Evolutionary conservation across 2,329 filamentous ascomycete species (phyloP).

Genomic region (Colletotrichum camelliae): DNA sequence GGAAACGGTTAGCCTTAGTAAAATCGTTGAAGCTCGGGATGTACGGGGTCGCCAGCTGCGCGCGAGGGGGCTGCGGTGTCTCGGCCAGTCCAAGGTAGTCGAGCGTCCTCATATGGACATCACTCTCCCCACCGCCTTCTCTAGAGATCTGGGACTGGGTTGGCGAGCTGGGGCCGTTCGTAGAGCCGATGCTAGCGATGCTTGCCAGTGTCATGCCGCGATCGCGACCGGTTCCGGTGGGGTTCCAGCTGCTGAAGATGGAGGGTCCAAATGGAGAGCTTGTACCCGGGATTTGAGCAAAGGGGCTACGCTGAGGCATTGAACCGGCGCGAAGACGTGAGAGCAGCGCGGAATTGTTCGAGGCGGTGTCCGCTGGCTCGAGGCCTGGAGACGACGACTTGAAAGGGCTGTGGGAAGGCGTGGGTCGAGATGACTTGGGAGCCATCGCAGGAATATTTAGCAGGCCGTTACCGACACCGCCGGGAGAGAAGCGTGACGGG

Average conservation of each 20-base stretch:
- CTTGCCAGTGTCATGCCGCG: constrained; percentile 84
- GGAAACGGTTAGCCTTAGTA: constrained; percentile 84
- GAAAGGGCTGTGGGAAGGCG: constrained; percentile 87
- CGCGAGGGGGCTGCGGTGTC: constrained; percentile 81
- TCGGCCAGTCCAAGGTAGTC: constrained; percentile 96
- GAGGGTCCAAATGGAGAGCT: constrained; percentile 83
- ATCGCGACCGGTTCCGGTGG: constrained; percentile 69
- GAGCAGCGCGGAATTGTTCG: constrained; percentile 73
- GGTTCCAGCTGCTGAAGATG: constrained; percentile 83
- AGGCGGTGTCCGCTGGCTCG: constrained; percentile 48
- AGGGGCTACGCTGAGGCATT: constrained; percentile 86
- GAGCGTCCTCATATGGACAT: constrained; percentile 87
- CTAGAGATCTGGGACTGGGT: constrained; percentile 85
- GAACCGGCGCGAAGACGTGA: constrained; percentile 90
- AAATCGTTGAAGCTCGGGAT: constrained; percentile 74
- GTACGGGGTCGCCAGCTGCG: constrained; percentile 76
- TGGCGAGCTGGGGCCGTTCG: constrained; percentile 85
- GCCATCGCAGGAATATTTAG: constrained; percentile 62
- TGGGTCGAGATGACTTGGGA: constrained; percentile 82
- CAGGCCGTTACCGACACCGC: constrained; percentile 67
- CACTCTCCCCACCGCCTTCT: constrained; percentile 83
- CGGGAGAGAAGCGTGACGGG: constrained; percentile 90
- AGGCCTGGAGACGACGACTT: constrained; percentile 68
- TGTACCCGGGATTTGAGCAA: constrained; percentile 55
- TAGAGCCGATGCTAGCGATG: constrained; percentile 83